A percentile compares a stretch with the other conserved stretches of the same genome.
phyloP scores from a whole-genome alignment of 2,329 filamentous ascomycete species.

The Fusarium sp. region DNA sequence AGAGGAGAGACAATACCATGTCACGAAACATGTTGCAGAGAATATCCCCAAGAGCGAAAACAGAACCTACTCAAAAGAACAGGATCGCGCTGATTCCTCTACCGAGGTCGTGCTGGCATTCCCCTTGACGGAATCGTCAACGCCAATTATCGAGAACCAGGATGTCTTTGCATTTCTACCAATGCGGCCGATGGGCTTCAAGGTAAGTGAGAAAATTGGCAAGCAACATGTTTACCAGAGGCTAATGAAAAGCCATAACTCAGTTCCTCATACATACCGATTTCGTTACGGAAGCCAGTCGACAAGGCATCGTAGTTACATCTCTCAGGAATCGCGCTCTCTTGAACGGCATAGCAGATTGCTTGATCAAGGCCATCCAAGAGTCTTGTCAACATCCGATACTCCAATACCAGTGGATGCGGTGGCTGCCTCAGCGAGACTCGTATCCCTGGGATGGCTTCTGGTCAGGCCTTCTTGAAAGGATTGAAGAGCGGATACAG shows the following conservation, averaged over 20 bases:
- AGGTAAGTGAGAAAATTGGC: slow-evolving; percentile 45
- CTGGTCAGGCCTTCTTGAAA: slow-evolving; percentile 46
- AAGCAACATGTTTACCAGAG: neutral
- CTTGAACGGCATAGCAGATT: slow-evolving; percentile 52
- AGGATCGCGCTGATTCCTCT: slow-evolving; percentile 44
- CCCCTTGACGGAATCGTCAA: slow-evolving; percentile 52
- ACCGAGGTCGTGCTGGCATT: slow-evolving; percentile 62
- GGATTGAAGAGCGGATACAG: slow-evolving; percentile 41
- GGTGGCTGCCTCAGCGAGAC: slow-evolving; percentile 56
- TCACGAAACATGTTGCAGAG: slow-evolving; percentile 47
- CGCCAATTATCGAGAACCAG: slow-evolving; percentile 57
- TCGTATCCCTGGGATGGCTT: slow-evolving; percentile 46
- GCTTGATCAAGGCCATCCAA: slow-evolving; percentile 56
- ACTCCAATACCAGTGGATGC: slow-evolving; percentile 61
- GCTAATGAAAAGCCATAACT: neutral
- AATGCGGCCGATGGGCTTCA: slow-evolving; percentile 58
- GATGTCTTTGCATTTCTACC: slow-evolving; percentile 63
- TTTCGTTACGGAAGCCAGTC: slow-evolving; percentile 61
- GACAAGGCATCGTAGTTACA: slow-evolving; percentile 57
- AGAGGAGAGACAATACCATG: slow-evolving; percentile 43
- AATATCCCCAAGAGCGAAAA: slow-evolving; percentile 55
- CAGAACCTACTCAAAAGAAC: slow-evolving; percentile 48
- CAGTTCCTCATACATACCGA: slow-evolving; percentile 65
- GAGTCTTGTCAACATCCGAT: slow-evolving; percentile 55
- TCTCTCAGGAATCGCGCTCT: slow-evolving; percentile 58